Evolutionary conservation across 2,329 filamentous ascomycete genomes (phyloP).

Genomic region (Penicillium polonicum): DNA sequence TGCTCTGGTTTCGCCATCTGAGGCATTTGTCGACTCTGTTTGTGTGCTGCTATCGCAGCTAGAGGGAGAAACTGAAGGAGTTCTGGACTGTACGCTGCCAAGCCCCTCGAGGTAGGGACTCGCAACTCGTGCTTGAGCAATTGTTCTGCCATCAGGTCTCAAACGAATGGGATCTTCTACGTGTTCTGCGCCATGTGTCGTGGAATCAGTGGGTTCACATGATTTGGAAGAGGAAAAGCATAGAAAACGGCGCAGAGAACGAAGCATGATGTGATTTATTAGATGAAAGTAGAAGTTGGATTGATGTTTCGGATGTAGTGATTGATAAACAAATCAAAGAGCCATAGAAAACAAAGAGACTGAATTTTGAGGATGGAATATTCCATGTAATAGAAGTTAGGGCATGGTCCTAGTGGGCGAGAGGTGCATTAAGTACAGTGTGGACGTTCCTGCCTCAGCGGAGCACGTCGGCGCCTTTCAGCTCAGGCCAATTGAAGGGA

Average conservation of each 20-base stretch:
- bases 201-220: background rate
- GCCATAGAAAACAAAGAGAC: background rate
- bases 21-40: conserved; percentile 8
- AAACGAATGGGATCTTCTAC: conserved; percentile 7
- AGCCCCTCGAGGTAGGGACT: background rate
- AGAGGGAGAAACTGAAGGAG: background rate
- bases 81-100: background rate
- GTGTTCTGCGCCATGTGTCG: background rate
- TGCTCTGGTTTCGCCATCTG: conserved; percentile 15
- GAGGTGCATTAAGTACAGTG: background rate
- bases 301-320: background rate
- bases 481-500: background rate
- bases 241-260: conserved; percentile 17
- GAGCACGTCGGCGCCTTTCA: background rate
- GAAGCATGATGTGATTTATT: conserved; percentile 8
- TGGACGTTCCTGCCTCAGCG: background rate
- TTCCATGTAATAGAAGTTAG: background rate
- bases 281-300: background rate
- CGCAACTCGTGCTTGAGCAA: conserved; percentile 4
- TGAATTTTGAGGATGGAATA: background rate
- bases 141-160: conserved; percentile 6
- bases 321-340: background rate
- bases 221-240: conserved; percentile 19
- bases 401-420: background rate
- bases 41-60: conserved; percentile 13